Base-by-base conservation (phyloP, 768 basidiomycete species). In the Boletus insuetus region DNA sequence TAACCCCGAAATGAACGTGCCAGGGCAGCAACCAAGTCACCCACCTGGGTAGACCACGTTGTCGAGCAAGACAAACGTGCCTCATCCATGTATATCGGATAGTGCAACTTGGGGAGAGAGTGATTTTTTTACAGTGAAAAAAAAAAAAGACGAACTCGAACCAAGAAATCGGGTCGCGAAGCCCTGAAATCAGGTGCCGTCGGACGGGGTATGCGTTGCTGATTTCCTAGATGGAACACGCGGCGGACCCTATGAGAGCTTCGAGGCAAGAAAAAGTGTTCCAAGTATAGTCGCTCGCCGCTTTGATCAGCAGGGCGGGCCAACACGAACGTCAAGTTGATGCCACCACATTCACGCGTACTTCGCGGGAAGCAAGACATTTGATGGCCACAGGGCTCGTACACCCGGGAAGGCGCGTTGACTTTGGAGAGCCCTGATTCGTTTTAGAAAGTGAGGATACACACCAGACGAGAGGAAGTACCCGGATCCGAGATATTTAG, bases 141-240 rank as follows among this genome's bases (percentile, higher is more conserved):
- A 29, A 29, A 29, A 29, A 29, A 26, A 9, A 2, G 29, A 29
- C 29, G 29, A 10, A 32, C 44, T 37, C 20, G 9, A 32, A 40
- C 48, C 52, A 37, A 53, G 51, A 64, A 32, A 55, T 54, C 41
- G 46, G 49, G 47, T 4, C 24, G 35, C 51, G 54, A 50, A 55
- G 29, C 54, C 55, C 65, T 65, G 59, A 65, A 59, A 65, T 65
- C 66, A 57, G 14, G 45, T 16, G 35, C 50, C 29, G 8, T 10
- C 29, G 29, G 20, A 31, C 16, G 39, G 31, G 29, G 41, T 31
- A 24, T 43, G 43, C 49, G 32, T 6, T 43, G 44, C 37, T 26
- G 4, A 24, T 39, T 62, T 64, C 47, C 63, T 47, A 12, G 51
- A 48, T 38, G 44, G 44, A 24, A 31, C 14, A n/a, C 22, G 37